Evolutionary conservation across 176 grass and related monocot genomes (phyloP).

Genomic region (Triticum monococcum): DNA sequence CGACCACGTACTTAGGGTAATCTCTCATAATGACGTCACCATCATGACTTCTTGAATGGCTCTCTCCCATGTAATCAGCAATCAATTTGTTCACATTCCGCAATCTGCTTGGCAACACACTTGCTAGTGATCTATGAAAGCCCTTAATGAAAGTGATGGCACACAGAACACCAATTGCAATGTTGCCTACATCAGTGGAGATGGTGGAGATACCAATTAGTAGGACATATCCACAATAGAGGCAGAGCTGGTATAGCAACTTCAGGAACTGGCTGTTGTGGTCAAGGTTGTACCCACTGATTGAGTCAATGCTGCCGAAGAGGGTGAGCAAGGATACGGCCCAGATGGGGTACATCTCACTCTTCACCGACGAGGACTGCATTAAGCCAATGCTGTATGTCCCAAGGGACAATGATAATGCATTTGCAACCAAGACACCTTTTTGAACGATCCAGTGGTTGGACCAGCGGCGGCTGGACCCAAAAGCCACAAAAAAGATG

Average conservation of each 20-base stretch:
- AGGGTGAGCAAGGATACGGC: background rate
- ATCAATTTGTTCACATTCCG: background rate
- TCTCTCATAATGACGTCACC: background rate
- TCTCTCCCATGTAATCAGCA: background rate
- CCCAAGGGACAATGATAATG: background rate
- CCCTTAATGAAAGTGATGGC: background rate
- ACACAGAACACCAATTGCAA: background rate
- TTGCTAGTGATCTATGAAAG: background rate
- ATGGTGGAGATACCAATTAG: background rate
- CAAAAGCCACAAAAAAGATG: background rate
- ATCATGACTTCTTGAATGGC: background rate
- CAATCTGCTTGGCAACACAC: background rate
- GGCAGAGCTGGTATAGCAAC: background rate
- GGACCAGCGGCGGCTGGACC: background rate
- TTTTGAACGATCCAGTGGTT: background rate
- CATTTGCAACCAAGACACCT: background rate
- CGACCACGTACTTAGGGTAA: background rate
- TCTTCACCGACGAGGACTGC: background rate
- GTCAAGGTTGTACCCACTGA: background rate
- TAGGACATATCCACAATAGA: background rate
- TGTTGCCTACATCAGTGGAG: background rate
- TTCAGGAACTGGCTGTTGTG: background rate
- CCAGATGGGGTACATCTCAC: no score
- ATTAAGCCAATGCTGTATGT: background rate
- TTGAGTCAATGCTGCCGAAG: background rate